phyloP scores from a whole-genome alignment of 495 filamentous ascomycete genomes.

The Antarctomyces pellizariae region DNA sequence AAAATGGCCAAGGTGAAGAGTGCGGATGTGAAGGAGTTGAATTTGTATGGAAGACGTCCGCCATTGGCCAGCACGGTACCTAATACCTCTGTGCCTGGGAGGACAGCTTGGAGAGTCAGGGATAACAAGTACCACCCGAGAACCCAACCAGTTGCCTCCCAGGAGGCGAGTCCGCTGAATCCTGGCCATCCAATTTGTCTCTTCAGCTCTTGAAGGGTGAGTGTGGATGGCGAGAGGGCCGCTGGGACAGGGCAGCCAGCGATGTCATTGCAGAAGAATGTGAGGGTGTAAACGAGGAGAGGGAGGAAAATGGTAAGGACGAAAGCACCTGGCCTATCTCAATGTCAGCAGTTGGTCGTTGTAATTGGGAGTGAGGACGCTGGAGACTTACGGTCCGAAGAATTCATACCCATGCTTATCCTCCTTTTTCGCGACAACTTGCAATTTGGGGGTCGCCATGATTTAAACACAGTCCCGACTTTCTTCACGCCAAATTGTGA shows the following conservation, averaged over 20 bases:
- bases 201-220: slow-evolving; percentile 49
- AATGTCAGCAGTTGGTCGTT: slow-evolving; percentile 8
- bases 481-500: neutral
- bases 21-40: slow-evolving; percentile 70
- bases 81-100: slow-evolving; percentile 51
- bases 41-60: slow-evolving; percentile 61
- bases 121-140: slow-evolving; percentile 63
- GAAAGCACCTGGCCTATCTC: slow-evolving; percentile 45
- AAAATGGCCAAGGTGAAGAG: slow-evolving; percentile 40
- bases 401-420: slow-evolving; percentile 44
- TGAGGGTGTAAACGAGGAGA: slow-evolving; percentile 42
- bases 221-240: slow-evolving; percentile 47
- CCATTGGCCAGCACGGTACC: slow-evolving; percentile 49
- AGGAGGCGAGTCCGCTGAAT: slow-evolving; percentile 32
- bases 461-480: neutral
- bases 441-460: neutral
- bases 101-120: slow-evolving; percentile 45
- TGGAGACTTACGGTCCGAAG: slow-evolving; percentile 52
- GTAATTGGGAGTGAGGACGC: slow-evolving; percentile 2
- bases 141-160: slow-evolving; percentile 37
- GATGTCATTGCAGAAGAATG: slow-evolving; percentile 79
- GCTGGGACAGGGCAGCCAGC: slow-evolving; percentile 79
- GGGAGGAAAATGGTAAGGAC: slow-evolving; percentile 59
- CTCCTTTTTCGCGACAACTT: neutral
- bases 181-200: slow-evolving; percentile 63